Conservation (phyloP, 2,329 filamentous ascomycete species). For the Talaromyces verruculosus region DNA sequence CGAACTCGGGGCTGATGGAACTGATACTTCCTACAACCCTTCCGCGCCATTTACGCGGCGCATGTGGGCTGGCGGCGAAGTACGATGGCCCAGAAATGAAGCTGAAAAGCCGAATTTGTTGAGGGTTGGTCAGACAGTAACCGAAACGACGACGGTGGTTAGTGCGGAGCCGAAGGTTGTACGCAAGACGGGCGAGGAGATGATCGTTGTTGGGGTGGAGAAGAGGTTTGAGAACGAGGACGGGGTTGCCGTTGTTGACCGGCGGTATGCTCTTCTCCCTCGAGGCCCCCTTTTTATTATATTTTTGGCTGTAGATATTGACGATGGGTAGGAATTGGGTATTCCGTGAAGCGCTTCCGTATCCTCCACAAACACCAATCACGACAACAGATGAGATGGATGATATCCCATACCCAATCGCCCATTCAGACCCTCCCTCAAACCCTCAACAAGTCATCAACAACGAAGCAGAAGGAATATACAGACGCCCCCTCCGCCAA, state of each 20-base stretch:
- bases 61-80: constrained; percentile 83
- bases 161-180: constrained; percentile 52
- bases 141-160: constrained; percentile 58
- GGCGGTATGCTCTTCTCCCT: constrained; percentile 34
- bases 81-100: constrained; percentile 53
- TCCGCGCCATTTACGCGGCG: constrained; percentile 69
- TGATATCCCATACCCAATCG: background rate
- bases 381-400: background rate
- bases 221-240: constrained; percentile 48
- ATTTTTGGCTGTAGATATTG: too few species aligned
- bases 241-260: constrained; percentile 41
- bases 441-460: background rate
- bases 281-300: too few species aligned
- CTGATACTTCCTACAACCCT: constrained; percentile 75
- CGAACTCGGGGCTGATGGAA: constrained; percentile 76
- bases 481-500: constrained; percentile 55
- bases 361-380: constrained; percentile 1
- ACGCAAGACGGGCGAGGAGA: constrained; percentile 53
- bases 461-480: constrained; percentile 22
- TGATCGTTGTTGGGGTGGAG: constrained; percentile 61
- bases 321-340: constrained; percentile 25
- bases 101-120: constrained; percentile 35
- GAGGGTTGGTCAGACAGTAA: constrained; percentile 47
- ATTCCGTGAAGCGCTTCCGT: constrained; percentile 26
- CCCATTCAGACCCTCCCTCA: background rate